These are phyloP conservation scores for Betula pendula DNA, from an alignment of 306 rosid genomes.

Conservation along the genomic window DNA sequence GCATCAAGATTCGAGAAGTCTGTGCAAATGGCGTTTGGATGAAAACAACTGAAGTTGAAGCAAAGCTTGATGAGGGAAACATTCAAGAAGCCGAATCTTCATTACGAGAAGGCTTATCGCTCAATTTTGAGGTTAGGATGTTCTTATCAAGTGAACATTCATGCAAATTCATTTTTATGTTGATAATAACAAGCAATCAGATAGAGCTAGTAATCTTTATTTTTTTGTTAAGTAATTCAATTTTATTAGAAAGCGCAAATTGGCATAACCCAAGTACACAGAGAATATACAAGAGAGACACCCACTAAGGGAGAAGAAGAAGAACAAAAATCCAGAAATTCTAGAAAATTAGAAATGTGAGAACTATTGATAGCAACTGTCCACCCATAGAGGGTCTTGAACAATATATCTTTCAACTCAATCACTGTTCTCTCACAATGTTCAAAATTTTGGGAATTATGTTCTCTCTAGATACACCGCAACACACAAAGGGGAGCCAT, in stretches of 20 bases:
- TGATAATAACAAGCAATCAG: neutral
- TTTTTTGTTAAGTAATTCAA: neutral
- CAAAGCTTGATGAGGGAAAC: slow-evolving; percentile 87
- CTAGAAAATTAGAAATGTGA: too few species aligned
- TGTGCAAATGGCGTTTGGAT: slow-evolving; percentile 69
- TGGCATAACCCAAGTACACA: too few species aligned
- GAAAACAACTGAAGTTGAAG: slow-evolving; percentile 63
- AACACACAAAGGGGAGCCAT: too few species aligned
- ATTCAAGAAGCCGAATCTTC: slow-evolving; percentile 88
- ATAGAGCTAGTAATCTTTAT: neutral
- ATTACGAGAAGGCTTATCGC: slow-evolving; percentile 78
- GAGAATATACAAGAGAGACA: too few species aligned
- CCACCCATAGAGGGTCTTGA: too few species aligned
- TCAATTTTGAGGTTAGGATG: slow-evolving; percentile 72
- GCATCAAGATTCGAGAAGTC: slow-evolving; percentile 44
- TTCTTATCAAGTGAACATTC: neutral
- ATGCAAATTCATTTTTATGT: neutral
- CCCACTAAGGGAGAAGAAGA: too few species aligned
- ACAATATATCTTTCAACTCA: too few species aligned
- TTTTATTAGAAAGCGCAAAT: neutral
- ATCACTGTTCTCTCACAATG: too few species aligned
- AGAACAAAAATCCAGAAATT: too few species aligned
- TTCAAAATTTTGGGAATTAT: too few species aligned
- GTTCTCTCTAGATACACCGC: too few species aligned
- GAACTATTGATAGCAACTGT: too few species aligned